These are phyloP conservation scores for Gigaspora rosea DNA, from an alignment of 192 early-diverging fungal species.

Conservation along the genomic window DNA sequence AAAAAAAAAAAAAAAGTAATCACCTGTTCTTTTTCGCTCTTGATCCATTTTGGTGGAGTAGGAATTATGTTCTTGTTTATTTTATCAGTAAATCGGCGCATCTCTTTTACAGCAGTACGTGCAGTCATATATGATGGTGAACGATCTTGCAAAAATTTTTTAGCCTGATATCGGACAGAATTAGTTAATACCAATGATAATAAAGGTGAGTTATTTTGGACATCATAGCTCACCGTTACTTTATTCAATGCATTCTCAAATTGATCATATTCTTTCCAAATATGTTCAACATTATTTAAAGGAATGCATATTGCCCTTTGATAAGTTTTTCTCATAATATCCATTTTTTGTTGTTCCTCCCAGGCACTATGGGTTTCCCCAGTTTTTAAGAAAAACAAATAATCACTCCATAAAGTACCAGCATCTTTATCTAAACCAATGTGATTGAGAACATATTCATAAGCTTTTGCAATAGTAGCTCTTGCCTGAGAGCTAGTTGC, in stretches of 20 bases:
- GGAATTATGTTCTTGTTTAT: constrained; percentile 75
- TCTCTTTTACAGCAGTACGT: constrained; percentile 79
- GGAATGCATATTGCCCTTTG: constrained; percentile 89
- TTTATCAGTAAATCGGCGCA: constrained; percentile 73
- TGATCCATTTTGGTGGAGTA: constrained; percentile 76
- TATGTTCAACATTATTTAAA: constrained; percentile 80
- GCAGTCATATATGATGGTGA: constrained; percentile 95
- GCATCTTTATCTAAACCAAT: constrained; percentile 89
- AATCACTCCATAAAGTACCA: constrained; percentile 87
- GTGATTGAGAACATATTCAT: constrained; percentile 85
- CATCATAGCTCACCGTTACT: constrained; percentile 60
- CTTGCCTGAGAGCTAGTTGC: constrained; percentile 60
- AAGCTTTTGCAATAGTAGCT: constrained; percentile 74
- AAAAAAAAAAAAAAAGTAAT: background rate
- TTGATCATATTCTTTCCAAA: constrained; percentile 91
- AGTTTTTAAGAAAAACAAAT: constrained; percentile 77
- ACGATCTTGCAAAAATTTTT: constrained; percentile 82
- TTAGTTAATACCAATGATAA: background rate
- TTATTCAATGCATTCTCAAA: constrained; percentile 88
- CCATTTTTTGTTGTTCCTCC: constrained; percentile 92
- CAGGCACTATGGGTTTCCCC: constrained; percentile 73
- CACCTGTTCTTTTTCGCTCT: constrained; percentile 63
- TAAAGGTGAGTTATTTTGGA: background rate
- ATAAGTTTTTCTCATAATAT: constrained; percentile 77
- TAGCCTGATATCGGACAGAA: constrained; percentile 59